Evolutionary conservation across 2,329 filamentous ascomycete species (phyloP), one percentile per base, ranked within the genome.

Genomic region (Ophiocordyceps camponoti-leonardi): DNA sequence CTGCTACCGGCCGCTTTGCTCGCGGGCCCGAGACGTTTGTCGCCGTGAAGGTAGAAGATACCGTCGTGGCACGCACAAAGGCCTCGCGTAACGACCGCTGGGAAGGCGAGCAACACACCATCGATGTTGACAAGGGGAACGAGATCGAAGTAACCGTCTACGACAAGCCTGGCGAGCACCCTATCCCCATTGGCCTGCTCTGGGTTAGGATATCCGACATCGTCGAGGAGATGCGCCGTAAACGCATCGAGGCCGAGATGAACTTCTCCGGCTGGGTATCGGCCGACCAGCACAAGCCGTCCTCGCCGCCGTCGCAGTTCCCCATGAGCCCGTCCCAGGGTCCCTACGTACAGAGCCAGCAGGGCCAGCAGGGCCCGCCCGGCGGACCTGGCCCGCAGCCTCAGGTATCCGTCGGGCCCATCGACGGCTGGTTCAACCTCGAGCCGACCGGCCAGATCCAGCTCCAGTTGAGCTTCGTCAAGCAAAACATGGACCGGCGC

Each of bases 151-250:
- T 98, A 45, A 96, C 87, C 0, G 88, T 98, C 12, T 98, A 98
- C 63, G 92, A 98, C 62, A 95, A 94, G 66, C 81, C 87, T 2
- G 80, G 81, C 50, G 88, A 95, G 55, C 84, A 94, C 54, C 81
- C 88, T 14, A 79, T 93, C 44, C 92, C 92, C 39, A 94, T 98
- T 56, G 92, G 83, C 47, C 80, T 98, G 73, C 74, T 96, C 14
- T 98, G 92, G 92, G 81, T 98, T 48, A 77, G 92, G 49, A 90
- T 98, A 58, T 94, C 92, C 16, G 92, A 98, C 61, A 94, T 98
- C 52, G 86, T 87, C 2, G 92, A 98, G 60, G 92, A 98, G 64
- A 90, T 98, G 74, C 83, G 92, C 59, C 80, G 88, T 50, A 96
- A 96, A 72, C 93, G 83, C 67, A 93, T 98, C 50, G 92, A 98